These are phyloP conservation scores for Monosporascus sp. DNA, from an alignment of 2,329 filamentous ascomycete species.

Conservation along the genomic window DNA sequence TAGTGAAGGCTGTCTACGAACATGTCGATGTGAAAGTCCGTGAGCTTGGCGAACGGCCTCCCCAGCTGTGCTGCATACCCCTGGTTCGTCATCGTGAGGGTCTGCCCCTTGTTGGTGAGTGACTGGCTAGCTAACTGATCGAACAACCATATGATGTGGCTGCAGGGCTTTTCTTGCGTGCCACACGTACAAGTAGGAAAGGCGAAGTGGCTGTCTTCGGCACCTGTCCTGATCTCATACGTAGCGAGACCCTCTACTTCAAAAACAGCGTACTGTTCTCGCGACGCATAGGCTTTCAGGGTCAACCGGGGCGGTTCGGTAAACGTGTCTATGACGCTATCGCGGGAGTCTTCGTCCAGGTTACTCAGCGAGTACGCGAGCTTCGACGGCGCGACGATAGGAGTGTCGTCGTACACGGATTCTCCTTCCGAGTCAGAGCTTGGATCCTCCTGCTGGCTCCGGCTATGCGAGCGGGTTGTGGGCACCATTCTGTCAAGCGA, in stretches of 20 bases:
- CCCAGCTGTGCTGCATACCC: conserved; percentile 43
- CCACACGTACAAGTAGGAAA: conserved; percentile 37
- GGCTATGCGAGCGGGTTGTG: conserved; percentile 26
- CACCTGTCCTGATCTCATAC: conserved; percentile 45
- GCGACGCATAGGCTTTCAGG: conserved; percentile 44
- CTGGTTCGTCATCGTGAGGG: conserved; percentile 36
- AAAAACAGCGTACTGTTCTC: conserved; percentile 47
- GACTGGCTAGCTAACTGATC: conserved; percentile 47
- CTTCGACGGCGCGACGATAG: conserved; percentile 29
- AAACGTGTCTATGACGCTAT: conserved; percentile 39
- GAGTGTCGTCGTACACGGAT: conserved; percentile 23
- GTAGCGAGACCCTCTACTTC: conserved; percentile 51
- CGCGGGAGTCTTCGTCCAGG: conserved; percentile 29
- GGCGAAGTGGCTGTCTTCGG: conserved; percentile 33
- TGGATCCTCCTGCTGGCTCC: conserved; percentile 18
- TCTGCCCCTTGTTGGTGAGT: conserved; percentile 33
- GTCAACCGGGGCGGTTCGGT: conserved; percentile 43
- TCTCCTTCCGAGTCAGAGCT: conserved; percentile 19
- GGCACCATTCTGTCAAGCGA: conserved; percentile 36
- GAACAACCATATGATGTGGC: conserved; percentile 50
- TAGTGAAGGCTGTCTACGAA: conserved; percentile 49
- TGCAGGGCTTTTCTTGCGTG: conserved; percentile 35
- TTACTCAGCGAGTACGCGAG: conserved; percentile 28
- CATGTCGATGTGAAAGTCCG: conserved; percentile 46
- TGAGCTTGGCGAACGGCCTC: conserved; percentile 43